phyloP scores from a whole-genome alignment of 2,329 filamentous ascomycete species.

The Penicillium glabrum region DNA sequence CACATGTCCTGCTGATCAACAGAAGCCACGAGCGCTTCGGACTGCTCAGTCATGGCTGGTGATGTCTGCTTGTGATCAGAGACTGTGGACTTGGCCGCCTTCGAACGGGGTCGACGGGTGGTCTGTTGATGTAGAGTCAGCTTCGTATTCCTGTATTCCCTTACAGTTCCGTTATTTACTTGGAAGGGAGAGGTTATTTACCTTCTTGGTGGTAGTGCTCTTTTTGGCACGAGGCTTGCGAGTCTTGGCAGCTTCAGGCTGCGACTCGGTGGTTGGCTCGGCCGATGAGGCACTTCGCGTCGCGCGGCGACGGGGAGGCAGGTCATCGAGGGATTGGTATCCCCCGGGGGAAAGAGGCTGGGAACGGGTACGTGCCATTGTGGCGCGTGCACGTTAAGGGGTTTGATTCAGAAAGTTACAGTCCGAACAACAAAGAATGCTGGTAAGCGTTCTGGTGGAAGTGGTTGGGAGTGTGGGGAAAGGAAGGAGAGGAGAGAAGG shows the following conservation, averaged over 20 bases:
- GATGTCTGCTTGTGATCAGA: not conserved
- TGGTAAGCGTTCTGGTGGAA: not conserved
- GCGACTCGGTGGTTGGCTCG: not conserved
- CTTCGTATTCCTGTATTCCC: not conserved
- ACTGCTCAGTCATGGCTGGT: not conserved
- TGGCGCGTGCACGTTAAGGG: conserved; percentile 8
- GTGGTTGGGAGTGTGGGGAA: conserved; percentile 3
- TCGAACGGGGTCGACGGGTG: not conserved
- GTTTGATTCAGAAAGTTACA: not conserved
- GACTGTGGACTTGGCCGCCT: not conserved
- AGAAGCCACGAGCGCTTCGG: not conserved
- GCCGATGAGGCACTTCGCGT: conserved; percentile 19
- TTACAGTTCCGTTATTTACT: not conserved
- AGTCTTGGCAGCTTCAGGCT: conserved; percentile 4
- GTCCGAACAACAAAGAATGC: not conserved
- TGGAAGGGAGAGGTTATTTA: not conserved
- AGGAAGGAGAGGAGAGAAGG: not conserved
- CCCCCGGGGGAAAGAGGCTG: conserved; percentile 37
- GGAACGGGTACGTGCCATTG: conserved; percentile 39
- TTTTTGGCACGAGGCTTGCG: conserved; percentile 8
- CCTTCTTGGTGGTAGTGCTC: conserved; percentile 2
- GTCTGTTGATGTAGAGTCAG: not conserved
- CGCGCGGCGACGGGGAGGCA: conserved; percentile 14
- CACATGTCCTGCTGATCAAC: not conserved
- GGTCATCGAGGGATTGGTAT: conserved; percentile 31